Percentiles rank a stretch among this genome's conserved stretches.
phyloP scores from a whole-genome alignment of 352 stramenopile species.

The Phytophthora sp. region DNA sequence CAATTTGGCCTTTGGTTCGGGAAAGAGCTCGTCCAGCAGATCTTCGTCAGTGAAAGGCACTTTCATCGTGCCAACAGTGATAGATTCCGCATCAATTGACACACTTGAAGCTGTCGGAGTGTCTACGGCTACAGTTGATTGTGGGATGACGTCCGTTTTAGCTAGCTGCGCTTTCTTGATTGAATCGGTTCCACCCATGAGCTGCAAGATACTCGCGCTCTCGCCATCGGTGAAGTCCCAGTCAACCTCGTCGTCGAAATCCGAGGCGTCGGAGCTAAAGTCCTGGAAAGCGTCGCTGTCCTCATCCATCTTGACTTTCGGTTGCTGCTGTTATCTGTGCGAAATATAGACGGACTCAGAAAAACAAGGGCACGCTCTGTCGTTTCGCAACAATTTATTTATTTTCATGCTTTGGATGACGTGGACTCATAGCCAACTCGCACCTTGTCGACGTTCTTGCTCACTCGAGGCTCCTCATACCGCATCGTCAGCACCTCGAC shows the following conservation, averaged over 20 bases:
- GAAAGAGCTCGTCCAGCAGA: slow-evolving; percentile 30
- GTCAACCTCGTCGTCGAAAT: slow-evolving; percentile 33
- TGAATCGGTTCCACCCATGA: slow-evolving; percentile 37
- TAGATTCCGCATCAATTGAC: background rate
- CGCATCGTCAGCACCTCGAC: too few species aligned
- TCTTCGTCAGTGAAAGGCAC: slow-evolving; percentile 11
- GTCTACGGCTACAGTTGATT: background rate
- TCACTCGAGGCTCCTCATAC: too few species aligned
- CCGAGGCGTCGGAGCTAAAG: slow-evolving; percentile 48
- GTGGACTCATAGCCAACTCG: too few species aligned
- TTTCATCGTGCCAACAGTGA: background rate
- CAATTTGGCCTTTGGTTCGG: slow-evolving; percentile 11
- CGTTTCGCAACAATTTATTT: too few species aligned
- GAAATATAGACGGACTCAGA: slow-evolving; percentile 19
- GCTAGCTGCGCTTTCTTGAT: background rate
- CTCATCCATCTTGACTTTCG: slow-evolving; percentile 10
- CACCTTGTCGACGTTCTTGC: too few species aligned
- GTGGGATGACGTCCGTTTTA: background rate
- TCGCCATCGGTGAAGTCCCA: slow-evolving; percentile 48
- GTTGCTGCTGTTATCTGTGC: background rate
- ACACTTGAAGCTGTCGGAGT: background rate
- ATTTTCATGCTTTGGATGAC: too few species aligned
- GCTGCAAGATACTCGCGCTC: slow-evolving; percentile 48
- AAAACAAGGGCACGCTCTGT: background rate
- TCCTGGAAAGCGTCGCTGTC: slow-evolving; percentile 56